These are phyloP conservation scores for Allantophomopsis lycopodina DNA, from an alignment of 2,329 filamentous ascomycete genomes.

Conservation along the genomic window DNA sequence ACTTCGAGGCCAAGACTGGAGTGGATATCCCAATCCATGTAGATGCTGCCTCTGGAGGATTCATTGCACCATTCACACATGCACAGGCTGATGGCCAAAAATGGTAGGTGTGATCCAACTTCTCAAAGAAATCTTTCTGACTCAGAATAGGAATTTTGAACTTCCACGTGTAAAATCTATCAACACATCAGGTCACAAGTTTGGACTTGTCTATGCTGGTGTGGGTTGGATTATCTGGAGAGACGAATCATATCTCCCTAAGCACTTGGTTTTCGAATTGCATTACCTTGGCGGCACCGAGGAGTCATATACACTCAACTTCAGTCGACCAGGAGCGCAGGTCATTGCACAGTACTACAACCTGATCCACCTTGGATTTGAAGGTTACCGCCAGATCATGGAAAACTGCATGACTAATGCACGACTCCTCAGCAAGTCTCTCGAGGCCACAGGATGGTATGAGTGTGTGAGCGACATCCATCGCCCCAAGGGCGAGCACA, in stretches of 20 bases:
- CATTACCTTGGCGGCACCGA: slow-evolving; percentile 60
- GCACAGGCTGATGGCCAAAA: slow-evolving; percentile 39
- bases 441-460: slow-evolving; percentile 56
- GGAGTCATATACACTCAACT: slow-evolving; percentile 58
- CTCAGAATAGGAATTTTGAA: slow-evolving; percentile 35
- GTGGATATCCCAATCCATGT: slow-evolving; percentile 55
- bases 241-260: slow-evolving; percentile 48
- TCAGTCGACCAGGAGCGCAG: slow-evolving; percentile 56
- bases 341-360: slow-evolving; percentile 64
- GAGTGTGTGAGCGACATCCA: slow-evolving; percentile 52
- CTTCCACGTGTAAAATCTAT: slow-evolving; percentile 51
- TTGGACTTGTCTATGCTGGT: slow-evolving; percentile 50
- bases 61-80: slow-evolving; percentile 46
- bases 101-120: slow-evolving; percentile 26
- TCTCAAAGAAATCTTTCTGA: background rate
- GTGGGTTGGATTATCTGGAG: slow-evolving; percentile 61
- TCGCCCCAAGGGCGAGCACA: slow-evolving; percentile 32
- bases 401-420: slow-evolving; percentile 55
- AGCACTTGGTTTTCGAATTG: slow-evolving; percentile 57
- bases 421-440: slow-evolving; percentile 43
- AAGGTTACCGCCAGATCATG: slow-evolving; percentile 50
- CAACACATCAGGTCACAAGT: slow-evolving; percentile 50
- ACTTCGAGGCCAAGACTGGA: slow-evolving; percentile 46
- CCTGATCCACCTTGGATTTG: slow-evolving; percentile 54
- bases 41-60: slow-evolving; percentile 46